Base-by-base conservation (phyloP, 2,329 filamentous ascomycete genomes). In the Venturia carpophila region DNA sequence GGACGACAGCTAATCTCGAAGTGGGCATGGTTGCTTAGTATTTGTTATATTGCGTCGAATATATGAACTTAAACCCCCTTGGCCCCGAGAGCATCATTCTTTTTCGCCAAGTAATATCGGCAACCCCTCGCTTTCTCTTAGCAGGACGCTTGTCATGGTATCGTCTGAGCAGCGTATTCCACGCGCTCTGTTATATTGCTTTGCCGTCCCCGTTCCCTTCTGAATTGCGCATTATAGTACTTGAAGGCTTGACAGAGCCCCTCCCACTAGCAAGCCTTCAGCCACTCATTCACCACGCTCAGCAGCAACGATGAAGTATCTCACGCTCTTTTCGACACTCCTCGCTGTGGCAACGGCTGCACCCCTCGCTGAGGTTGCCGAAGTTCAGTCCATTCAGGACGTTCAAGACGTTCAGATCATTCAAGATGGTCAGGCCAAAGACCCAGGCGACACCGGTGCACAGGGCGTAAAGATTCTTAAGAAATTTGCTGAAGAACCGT, bases 281-380 rank as follows among this genome's bases (percentile, higher is more conserved):
- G 45, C 30, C 63, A 43, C 34, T 64, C 63, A 41, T 64, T 64
- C 63, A 34, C 13, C 49, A 64, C 3, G 34, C 24, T 30, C 39
- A 64, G 10, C 19, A 41, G 21, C 41, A 24, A 64, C 63, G 17
- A 64, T 64, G 63, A 64, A 64, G 49, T 58, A 41, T n/a, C 39
- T 64, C 52, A 39, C 63, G 42, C 63, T 64, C 63, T 39, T 64
- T 64, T 64, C 63, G 11, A 24, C 62, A n/a, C 49, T 64, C 30
- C 47, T 60, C 34, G 63, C 63, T 3, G 63, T 41, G 5, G 63
- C 63, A 7, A 15, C 19, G 24, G 63, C 63, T 10, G 45, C 21
- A 9, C 63, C 63, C 19, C 21, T 60, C 3, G 47, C 63, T 41
- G 63, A 64, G 63, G 60, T 42, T 9, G 60, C 60, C 11, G 60